Conservation (phyloP, 2,329 filamentous ascomycete genomes). For the Aspergillus ochraceus region DNA sequence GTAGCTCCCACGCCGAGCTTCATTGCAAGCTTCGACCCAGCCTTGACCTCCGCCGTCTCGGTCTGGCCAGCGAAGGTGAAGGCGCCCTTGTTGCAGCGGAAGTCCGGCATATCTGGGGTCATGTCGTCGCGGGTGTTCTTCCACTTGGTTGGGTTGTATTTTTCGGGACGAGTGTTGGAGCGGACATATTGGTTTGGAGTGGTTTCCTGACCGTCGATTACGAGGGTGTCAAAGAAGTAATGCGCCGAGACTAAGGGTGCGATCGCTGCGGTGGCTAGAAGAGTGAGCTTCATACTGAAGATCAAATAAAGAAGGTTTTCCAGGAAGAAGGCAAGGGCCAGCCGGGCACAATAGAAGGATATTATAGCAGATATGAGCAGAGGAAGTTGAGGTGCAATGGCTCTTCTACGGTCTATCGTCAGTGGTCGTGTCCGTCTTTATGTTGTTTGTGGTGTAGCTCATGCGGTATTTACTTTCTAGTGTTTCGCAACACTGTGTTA, state of each 20-base stretch:
- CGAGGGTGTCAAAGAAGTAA: conserved; percentile 14
- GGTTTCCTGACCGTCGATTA: conserved; percentile 13
- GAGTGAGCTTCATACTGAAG: not conserved
- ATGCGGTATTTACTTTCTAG: too few relatives aligned
- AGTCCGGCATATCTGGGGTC: not conserved
- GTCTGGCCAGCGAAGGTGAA: conserved; percentile 12
- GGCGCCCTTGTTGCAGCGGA: not conserved
- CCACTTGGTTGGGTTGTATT: conserved; percentile 17
- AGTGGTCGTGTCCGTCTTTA: too few relatives aligned
- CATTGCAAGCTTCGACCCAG: conserved; percentile 17
- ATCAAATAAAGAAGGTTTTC: too few relatives aligned
- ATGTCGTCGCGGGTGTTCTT: not conserved
- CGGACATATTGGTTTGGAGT: conserved; percentile 9
- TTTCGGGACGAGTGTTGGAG: conserved; percentile 7
- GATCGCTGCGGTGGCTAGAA: not conserved
- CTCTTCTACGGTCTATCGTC: too few relatives aligned
- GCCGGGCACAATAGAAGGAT: too few relatives aligned
- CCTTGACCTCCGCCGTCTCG: conserved; percentile 9
- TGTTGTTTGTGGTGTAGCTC: too few relatives aligned
- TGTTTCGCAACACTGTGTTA: too few relatives aligned
- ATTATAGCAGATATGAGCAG: too few relatives aligned
- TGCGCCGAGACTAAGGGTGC: conserved; percentile 1
- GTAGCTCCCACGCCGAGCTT: conserved; percentile 20
- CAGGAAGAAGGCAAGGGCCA: too few relatives aligned
- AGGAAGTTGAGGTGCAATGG: too few relatives aligned